A percentile compares a stretch with the other conserved stretches of the same genome.
These are phyloP conservation scores for Pseudogymnoascus sp. DNA, from an alignment of 2,329 filamentous ascomycete genomes.

Conservation along the genomic window DNA sequence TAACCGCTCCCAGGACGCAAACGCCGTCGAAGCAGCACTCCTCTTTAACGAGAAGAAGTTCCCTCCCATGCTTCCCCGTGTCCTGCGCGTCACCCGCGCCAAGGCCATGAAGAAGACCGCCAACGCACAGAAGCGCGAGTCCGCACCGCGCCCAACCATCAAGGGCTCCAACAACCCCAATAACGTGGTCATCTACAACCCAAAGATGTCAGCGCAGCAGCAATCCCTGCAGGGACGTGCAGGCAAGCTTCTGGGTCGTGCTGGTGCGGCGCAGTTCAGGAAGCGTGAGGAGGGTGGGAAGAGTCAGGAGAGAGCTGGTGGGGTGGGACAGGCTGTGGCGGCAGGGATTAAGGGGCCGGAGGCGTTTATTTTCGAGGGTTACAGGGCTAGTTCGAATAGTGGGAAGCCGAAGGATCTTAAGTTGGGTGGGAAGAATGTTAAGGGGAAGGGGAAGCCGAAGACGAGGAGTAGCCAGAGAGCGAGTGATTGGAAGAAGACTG, in stretches of 20 bases:
- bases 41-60: constrained; percentile 87
- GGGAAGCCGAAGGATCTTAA: constrained; percentile 58
- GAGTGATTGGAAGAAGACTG: constrained; percentile 34
- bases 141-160: constrained; percentile 3
- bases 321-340: constrained; percentile 11
- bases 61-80: constrained; percentile 85
- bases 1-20: constrained; percentile 55
- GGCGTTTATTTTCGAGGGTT: constrained; percentile 73
- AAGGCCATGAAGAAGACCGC: constrained; percentile 36
- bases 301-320: constrained; percentile 2
- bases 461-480: constrained; percentile 31
- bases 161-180: constrained; percentile 12
- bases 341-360: constrained; percentile 44
- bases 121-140: constrained; percentile 20
- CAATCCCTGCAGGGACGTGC: constrained; percentile 68
- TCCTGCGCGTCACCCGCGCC: constrained; percentile 79
- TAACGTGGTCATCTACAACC: constrained; percentile 47
- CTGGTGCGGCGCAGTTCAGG: constrained; percentile 46
- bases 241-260: constrained; percentile 65
- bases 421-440: constrained; percentile 51
- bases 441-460: constrained; percentile 40
- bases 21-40: constrained; percentile 84
- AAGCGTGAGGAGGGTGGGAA: constrained; percentile 24
- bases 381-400: constrained; percentile 62
- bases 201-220: constrained; percentile 64